A percentile compares a stretch with the other conserved stretches of the same genome.
Conservation (phyloP, 75 land plant species). For the Isoetes taiwanensis region DNA sequence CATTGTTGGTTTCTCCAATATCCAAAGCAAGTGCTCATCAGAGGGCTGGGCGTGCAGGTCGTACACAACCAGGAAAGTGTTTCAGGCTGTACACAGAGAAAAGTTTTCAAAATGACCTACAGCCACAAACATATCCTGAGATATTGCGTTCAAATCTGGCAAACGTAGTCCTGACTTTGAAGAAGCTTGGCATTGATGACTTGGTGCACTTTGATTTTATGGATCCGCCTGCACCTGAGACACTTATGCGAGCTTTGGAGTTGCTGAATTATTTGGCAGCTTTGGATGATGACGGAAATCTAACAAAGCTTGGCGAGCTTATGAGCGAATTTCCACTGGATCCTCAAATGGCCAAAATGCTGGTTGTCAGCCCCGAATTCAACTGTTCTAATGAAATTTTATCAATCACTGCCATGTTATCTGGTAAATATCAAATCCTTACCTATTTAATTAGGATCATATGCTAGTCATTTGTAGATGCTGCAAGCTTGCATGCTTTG, state of each 20-base stretch:
- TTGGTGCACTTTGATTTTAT: constrained; percentile 94
- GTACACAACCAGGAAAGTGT: constrained; percentile 93
- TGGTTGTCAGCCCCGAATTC: constrained; percentile 84
- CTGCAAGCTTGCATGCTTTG: neutral
- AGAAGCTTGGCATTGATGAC: constrained; percentile 93
- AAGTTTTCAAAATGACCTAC: constrained; percentile 81
- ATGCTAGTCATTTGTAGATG: no score
- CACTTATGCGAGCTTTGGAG: constrained; percentile 89
- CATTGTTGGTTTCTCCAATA: constrained; percentile 88
- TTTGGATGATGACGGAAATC: constrained; percentile 84
- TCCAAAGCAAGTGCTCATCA: constrained; percentile 98
- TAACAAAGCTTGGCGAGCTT: constrained; percentile 70
- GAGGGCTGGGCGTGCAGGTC: constrained; percentile 90
- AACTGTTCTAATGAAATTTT: constrained; percentile 97
- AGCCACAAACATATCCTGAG: constrained; percentile 89
- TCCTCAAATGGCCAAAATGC: constrained; percentile 96
- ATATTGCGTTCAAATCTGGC: constrained; percentile 88
- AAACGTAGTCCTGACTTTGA: constrained; percentile 79
- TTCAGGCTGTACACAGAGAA: constrained; percentile 82
- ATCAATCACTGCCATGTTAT: constrained; percentile 83
- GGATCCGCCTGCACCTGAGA: constrained; percentile 97
- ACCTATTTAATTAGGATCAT: no score
- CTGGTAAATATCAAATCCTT: constrained; percentile 61
- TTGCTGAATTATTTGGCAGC: constrained; percentile 81
- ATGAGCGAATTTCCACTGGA: constrained; percentile 97